Evolutionary conservation across 1,284 basidiomycete genomes (phyloP), one percentile per base, ranked within the genome.

Genomic region (Trichosporon sp.): DNA sequence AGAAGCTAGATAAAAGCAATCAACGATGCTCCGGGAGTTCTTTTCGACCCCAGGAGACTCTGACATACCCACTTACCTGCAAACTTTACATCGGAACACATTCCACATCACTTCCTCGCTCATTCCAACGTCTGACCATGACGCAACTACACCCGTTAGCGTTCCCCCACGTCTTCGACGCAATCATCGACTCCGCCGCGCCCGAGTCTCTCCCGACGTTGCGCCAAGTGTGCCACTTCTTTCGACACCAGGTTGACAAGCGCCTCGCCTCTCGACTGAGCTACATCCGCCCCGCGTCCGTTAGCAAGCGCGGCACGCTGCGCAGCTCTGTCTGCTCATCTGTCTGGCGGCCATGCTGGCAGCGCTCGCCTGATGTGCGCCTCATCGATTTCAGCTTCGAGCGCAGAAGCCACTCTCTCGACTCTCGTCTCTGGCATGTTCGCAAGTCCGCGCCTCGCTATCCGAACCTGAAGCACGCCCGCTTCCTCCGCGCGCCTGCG

Each of bases 161-260:
- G 19, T 37, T 63, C 16, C 59, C 59, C 14, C 59, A 63, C 31
- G 32, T 63, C 32, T 63, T 63, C 59, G 59, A 63, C 59, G 35
- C 59, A 7, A 63, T 63, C 59, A 63, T 63, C 35, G 59, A 63
- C 59, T 63, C 16, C 14, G 31, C 59, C 31, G 19, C 59, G 31
- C 59, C 31, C 59, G 59, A 63, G 31, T 63, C 32, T 14, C 59
- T 63, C 16, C 59, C 59, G 31, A 63, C 59, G 8, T 11, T 63
- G 32, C 59, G 59, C 1, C 31, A 35, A 8, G 59, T 63, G 11
- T 63, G 31, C 14, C 59, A 63, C 31, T 37, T 63, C 59, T 63
- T 63, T 32, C 59, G 59, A 1, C 32, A 63, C 31, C 59, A 32
- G 6, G 59, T 21, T 16, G 59, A 63, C 31, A 37, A 63, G 59